A percentile compares a stretch with the other conserved stretches of the same genome.
phyloP scores from a whole-genome alignment of 331 rosid species.

The Malus hybrid region DNA sequence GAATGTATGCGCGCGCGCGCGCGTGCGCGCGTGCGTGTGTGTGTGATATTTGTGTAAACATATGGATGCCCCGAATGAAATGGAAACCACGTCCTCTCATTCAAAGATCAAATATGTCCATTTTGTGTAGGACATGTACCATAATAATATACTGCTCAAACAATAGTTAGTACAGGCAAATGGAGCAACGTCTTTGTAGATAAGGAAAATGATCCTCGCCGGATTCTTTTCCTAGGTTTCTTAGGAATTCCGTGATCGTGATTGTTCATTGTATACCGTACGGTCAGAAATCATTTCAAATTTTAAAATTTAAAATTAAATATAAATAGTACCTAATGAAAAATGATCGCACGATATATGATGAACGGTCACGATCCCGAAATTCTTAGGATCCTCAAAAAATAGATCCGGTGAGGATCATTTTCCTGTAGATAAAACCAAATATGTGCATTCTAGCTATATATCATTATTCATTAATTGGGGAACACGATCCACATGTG shows the following conservation, averaged over 20 bases:
- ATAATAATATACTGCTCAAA: neutral
- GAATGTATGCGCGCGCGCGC: no score
- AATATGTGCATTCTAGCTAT: no score
- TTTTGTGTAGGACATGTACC: neutral
- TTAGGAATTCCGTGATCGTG: fast-evolving
- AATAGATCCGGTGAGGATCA: no score
- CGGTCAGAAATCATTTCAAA: no score
- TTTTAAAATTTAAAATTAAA: no score
- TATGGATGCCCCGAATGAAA: neutral
- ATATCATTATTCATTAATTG: neutral
- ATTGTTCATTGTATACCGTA: fast-evolving
- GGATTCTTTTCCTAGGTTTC: fast-evolving
- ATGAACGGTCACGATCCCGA: no score
- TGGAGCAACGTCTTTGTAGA: neutral
- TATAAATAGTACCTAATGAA: no score
- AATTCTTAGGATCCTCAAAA: no score
- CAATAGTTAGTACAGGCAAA: neutral
- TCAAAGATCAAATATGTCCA: neutral
- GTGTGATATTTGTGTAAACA: neutral
- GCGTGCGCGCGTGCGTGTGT: no score
- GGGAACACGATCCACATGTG: constrained; percentile 8
- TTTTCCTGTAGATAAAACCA: neutral
- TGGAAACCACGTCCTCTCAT: neutral
- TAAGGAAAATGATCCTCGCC: no score
- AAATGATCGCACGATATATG: no score